A percentile compares a stretch with the other conserved stretches of the same genome.
These are phyloP conservation scores for Pyrrhoderma lamaoense DNA, from an alignment of 1,284 basidiomycete genomes.

Conservation along the genomic window DNA sequence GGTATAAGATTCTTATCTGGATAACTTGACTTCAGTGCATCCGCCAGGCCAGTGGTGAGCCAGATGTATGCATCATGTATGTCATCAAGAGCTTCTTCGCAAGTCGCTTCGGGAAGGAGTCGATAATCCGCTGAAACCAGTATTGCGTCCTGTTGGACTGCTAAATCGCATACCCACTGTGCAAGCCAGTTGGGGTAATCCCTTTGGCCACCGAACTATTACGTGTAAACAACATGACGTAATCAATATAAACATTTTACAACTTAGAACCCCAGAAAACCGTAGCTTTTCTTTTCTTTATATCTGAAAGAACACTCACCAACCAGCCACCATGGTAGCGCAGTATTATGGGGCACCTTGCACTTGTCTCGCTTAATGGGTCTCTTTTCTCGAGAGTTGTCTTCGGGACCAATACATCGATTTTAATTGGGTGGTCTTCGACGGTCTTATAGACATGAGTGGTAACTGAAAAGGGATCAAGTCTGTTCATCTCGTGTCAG, in stretches of 20 bases:
- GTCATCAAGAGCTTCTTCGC: slow-evolving; percentile 11
- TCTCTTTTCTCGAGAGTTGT: not conserved
- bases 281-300: too few relatives aligned
- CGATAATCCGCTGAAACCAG: slow-evolving; percentile 9
- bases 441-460: slow-evolving; percentile 14
- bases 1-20: slow-evolving; percentile 65
- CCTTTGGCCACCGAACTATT: slow-evolving; percentile 14
- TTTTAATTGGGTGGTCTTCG: slow-evolving; percentile 13
- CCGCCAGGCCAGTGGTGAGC: slow-evolving; percentile 4
- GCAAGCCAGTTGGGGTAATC: slow-evolving; percentile 7
- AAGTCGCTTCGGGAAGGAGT: slow-evolving; percentile 13
- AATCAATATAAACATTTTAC: too few relatives aligned
- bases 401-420: slow-evolving; percentile 13
- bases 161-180: slow-evolving; percentile 6
- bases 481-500: slow-evolving; percentile 7
- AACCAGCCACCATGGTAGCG: slow-evolving; percentile 12
- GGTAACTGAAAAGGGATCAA: slow-evolving; percentile 5
- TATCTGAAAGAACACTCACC: not conserved
- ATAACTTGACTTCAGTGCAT: slow-evolving; percentile 66
- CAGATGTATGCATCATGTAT: slow-evolving; percentile 6
- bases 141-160: slow-evolving; percentile 7
- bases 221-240: too few relatives aligned
- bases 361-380: not conserved
- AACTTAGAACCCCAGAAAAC: too few relatives aligned
- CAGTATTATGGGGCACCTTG: slow-evolving; percentile 9